A percentile compares a stretch with the other conserved stretches of the same genome.
Evolutionary conservation across 2,329 filamentous ascomycete genomes (phyloP).

Genomic region (Apiospora kogelbergensis): DNA sequence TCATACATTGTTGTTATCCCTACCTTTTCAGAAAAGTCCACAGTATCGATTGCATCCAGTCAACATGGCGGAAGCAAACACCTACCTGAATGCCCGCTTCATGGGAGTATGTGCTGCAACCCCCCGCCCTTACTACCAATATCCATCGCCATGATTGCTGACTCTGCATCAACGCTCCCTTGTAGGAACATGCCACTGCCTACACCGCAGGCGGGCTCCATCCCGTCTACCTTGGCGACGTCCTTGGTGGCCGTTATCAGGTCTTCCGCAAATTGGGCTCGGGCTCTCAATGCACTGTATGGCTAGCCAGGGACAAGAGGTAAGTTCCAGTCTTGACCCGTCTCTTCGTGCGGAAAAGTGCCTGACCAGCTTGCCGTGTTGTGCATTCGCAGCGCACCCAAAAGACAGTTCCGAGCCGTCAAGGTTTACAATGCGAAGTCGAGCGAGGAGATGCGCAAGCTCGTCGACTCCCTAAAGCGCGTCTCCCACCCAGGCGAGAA

Average conservation of each 20-base stretch:
- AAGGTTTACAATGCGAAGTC: neutral
- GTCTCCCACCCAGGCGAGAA: neutral
- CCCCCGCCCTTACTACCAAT: neutral
- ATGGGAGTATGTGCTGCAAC: neutral
- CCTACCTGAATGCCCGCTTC: neutral
- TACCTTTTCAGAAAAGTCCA: neutral
- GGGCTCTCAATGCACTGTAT: neutral
- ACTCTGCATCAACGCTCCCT: neutral
- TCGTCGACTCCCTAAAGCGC: neutral
- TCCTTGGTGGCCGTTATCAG: constrained; percentile 2
- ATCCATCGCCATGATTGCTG: neutral
- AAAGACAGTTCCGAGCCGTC: neutral
- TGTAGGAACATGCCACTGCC: neutral
- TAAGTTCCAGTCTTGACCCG: neutral
- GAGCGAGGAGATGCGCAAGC: neutral
- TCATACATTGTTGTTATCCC: neutral
- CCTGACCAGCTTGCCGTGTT: neutral
- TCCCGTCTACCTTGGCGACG: neutral
- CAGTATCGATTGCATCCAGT: neutral
- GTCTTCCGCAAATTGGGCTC: constrained; percentile 1
- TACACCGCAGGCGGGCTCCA: neutral
- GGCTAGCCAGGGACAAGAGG: constrained; percentile 3
- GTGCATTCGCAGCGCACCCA: neutral
- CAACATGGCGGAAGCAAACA: neutral
- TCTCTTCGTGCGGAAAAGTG: neutral